Conservation (phyloP, 345 rosid species). For the Streptanthus diversifolius region DNA sequence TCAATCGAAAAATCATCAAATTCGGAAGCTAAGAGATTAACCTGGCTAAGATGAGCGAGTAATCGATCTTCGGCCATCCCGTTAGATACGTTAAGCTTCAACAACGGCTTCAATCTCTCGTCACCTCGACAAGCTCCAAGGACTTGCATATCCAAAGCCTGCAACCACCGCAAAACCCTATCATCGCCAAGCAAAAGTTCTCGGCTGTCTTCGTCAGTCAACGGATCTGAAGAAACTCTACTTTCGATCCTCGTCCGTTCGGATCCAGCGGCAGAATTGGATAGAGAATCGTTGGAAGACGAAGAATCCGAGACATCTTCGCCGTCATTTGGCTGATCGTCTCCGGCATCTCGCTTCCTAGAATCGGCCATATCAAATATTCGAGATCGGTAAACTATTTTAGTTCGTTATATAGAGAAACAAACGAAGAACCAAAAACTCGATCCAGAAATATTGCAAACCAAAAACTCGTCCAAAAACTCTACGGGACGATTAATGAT, state of each 20-base stretch:
- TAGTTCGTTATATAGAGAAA: not conserved
- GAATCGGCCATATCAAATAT: slow-evolving; percentile 57
- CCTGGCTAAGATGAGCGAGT: slow-evolving; percentile 84
- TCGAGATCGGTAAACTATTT: slow-evolving; percentile 12
- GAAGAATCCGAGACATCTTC: slow-evolving; percentile 38
- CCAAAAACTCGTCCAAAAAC: not conserved
- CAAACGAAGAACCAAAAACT: slow-evolving; percentile 9
- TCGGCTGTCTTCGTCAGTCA: slow-evolving; percentile 53
- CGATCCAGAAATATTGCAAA: slow-evolving; percentile 12
- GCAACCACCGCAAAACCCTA: slow-evolving; percentile 83
- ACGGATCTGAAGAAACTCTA: slow-evolving; percentile 53
- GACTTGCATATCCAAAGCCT: slow-evolving; percentile 86
- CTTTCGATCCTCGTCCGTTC: slow-evolving; percentile 35
- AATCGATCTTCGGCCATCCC: slow-evolving; percentile 78
- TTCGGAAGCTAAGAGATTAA: slow-evolving; percentile 8
- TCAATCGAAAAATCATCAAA: not conserved
- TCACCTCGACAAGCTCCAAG: slow-evolving; percentile 95
- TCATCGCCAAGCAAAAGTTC: slow-evolving; percentile 76
- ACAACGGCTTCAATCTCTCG: slow-evolving; percentile 90
- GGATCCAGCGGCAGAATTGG: slow-evolving; percentile 39
- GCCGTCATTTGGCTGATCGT: slow-evolving; percentile 39
- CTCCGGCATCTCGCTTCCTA: slow-evolving; percentile 40
- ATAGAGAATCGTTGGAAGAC: not conserved
- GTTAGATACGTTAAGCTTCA: slow-evolving; percentile 61
- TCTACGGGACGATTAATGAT: slow-evolving; percentile 10